Percentiles rank a stretch among this genome's conserved stretches.
These are phyloP conservation scores for Pseudomonodictys pantanalensis DNA, from an alignment of 495 filamentous ascomycete species.

Conservation along the genomic window DNA sequence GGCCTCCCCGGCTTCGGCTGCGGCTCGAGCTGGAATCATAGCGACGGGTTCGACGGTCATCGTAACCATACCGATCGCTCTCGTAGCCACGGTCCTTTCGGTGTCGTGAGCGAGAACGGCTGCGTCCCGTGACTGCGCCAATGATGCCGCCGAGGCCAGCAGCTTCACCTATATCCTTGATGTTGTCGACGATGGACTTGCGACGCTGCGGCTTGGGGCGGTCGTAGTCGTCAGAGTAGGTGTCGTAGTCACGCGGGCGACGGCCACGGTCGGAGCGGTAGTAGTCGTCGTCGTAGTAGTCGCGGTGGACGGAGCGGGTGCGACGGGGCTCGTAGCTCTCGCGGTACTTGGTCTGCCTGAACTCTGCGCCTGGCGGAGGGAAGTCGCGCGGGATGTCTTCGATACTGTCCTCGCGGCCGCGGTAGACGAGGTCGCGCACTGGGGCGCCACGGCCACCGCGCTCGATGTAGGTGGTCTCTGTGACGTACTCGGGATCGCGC, in stretches of 20 bases:
- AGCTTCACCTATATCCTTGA: constrained; percentile 38
- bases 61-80: constrained; percentile 28
- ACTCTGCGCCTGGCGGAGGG: constrained; percentile 41
- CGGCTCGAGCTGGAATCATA: constrained; percentile 56
- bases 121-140: constrained; percentile 41
- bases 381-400: constrained; percentile 47
- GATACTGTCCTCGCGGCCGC: constrained; percentile 43
- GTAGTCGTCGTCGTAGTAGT: constrained; percentile 38
- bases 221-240: constrained; percentile 35
- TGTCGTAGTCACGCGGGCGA: constrained; percentile 35
- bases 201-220: constrained; percentile 37
- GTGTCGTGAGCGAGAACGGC: constrained; percentile 44
- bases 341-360: constrained; percentile 33
- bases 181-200: constrained; percentile 41
- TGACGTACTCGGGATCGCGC: constrained; percentile 43
- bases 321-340: constrained; percentile 39
- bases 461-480: constrained; percentile 44
- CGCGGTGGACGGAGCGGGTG: constrained; percentile 34
- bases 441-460: constrained; percentile 39
- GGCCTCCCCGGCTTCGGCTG: constrained; percentile 44
- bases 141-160: constrained; percentile 44
- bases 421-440: constrained; percentile 43
- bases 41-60: constrained; percentile 38
- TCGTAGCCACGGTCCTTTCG: constrained; percentile 37
- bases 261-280: constrained; percentile 27